Conservation (phyloP, 2,329 filamentous ascomycete species). For the Colletotrichum sp. region DNA sequence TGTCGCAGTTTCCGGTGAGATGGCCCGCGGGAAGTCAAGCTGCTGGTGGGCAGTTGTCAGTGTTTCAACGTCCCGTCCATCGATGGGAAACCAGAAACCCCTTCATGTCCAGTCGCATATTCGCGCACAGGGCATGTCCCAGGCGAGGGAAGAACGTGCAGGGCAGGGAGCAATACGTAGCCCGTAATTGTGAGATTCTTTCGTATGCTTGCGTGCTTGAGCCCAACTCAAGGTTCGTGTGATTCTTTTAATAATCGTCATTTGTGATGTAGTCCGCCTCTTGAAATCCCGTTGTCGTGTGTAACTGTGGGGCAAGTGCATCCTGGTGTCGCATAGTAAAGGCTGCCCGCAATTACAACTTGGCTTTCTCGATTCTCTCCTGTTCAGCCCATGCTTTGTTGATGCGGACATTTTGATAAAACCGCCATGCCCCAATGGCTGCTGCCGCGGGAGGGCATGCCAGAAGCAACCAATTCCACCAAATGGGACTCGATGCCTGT, state of each 20-base stretch:
- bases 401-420: slow-evolving; percentile 73
- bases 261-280: neutral
- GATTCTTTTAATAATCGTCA: neutral
- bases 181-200: neutral
- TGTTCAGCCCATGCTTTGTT: slow-evolving; percentile 73
- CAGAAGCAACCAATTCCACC: slow-evolving; percentile 81
- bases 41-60: neutral
- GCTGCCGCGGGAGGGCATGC: slow-evolving; percentile 78
- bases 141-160: neutral
- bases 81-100: neutral
- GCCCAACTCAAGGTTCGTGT: neutral
- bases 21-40: neutral
- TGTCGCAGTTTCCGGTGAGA: neutral
- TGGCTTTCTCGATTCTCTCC: slow-evolving; percentile 52
- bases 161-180: neutral
- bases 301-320: neutral
- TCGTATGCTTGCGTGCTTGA: neutral
- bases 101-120: neutral
- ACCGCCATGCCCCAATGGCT: slow-evolving; percentile 71
- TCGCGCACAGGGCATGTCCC: neutral
- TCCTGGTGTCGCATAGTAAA: neutral
- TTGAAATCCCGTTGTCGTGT: neutral
- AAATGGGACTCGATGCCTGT: slow-evolving; percentile 68
- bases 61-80: neutral
- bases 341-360: slow-evolving; percentile 33